Evolutionary conservation across 306 rosid genomes (phyloP).

Genomic region (Vachellia pachyceras): DNA sequence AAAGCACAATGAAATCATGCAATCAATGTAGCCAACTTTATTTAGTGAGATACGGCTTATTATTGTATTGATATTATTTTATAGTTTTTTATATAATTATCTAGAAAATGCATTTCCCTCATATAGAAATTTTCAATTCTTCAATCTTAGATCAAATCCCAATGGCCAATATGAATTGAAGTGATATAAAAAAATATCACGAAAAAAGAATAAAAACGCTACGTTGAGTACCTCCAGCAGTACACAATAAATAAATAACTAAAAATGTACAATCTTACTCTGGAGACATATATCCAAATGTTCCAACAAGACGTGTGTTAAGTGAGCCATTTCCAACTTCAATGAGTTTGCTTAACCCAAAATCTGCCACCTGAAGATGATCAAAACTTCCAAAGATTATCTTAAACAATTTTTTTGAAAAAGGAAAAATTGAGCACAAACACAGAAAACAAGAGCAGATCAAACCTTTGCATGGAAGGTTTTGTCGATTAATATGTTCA

Average conservation of each 20-base stretch:
- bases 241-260: background rate
- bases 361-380: background rate
- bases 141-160: no score
- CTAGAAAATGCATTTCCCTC: no score
- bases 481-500: constrained; percentile 7
- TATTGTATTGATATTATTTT: no score
- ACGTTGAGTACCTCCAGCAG: no score
- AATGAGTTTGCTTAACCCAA: constrained; percentile 7
- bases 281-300: background rate
- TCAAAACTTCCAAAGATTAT: background rate
- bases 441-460: background rate
- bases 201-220: no score
- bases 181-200: background rate
- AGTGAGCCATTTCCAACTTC: constrained; percentile 3
- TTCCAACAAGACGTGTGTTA: background rate
- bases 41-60: no score
- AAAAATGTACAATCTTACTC: background rate
- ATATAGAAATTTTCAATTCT: no score
- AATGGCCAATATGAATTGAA: no score
- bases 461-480: background rate
- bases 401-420: background rate
- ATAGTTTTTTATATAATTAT: no score
- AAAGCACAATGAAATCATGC: no score
- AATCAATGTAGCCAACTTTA: no score
- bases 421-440: background rate